Evolutionary conservation across 2,329 filamentous ascomycete species (phyloP), one percentile per base, ranked within the genome.

Genomic region (Microdochium nivale): DNA sequence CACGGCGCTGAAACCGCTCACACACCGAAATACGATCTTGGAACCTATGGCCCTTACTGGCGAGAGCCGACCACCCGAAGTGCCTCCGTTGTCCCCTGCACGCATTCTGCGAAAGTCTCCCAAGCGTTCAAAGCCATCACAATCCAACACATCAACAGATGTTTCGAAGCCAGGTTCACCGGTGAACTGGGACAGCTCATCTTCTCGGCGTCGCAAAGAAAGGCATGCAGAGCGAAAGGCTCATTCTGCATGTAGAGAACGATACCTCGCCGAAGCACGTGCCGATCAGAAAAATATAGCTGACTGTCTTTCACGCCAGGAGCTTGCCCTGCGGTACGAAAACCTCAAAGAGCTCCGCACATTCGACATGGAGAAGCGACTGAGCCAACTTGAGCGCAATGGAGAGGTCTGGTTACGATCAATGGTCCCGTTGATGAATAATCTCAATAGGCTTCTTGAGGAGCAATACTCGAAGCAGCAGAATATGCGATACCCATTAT

Each of bases 341-440:
- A 65, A 63, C 3, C 67, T 74, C 25, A 64, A 67, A 10, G 70
- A 73, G 53, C 64, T 68, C 21, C 72, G 69, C 8, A 61, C 74
- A 16, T 67, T 66, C 24, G 76, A 79, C 37, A 71, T 78, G 62
- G 74, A 77, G 55, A 66, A 66, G 11, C 70, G 76, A 1, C 60
- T 79, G 13, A 67, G 69, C 7, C 65, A 67, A 16, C 65, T 79
- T 1, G 76, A 79, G 61, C 65, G 67, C 16, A 73, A 74, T 48
- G 70, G 72, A 40, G 73, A 78, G 37, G 61, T 72, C 2, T 73
- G 72, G 69, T 60, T 74, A 43, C 64, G 68, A 14, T 69, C 73
- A 2, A 59, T 79, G 25, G 62, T 72, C 2, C 71, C 74, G 3
- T 64, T 78, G 3, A 62, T 78, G 37, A 69, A 75, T 33, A 71